Evolutionary conservation across 202 grass and related monocot genomes (phyloP), one percentile per base, ranked within the genome.

Genomic region (Carex arenaria): DNA sequence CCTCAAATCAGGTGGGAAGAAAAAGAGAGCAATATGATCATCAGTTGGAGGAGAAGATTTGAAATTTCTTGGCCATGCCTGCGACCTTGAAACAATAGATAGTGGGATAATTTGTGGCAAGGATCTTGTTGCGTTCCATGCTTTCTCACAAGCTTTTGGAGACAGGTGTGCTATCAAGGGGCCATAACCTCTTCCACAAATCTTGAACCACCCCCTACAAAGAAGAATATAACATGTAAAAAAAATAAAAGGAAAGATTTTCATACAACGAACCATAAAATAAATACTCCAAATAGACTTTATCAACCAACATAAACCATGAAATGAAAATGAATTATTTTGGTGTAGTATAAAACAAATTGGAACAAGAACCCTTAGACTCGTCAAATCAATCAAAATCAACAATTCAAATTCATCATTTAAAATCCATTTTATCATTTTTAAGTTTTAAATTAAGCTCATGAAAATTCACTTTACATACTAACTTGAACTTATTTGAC

Each of bases 131-230:
- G 83, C 43, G 20, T 93, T 88, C 51, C 66, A 80, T 61, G 89
- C 89, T 80, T 87, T 87, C 84, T 85, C 84, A 71, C 87, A 80
- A 84, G 89, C 82, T 93, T 87, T 88, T 65, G 70, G 91, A 45
- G 92, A 93, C 18, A 93, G 38, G 61, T 88, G 82, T 68, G 87
- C 92, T 88, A 53, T 76, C 68, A 97, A 71, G 20, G 89, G 80
- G 68, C 93, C 87, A 80, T 88, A 87, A 42, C 77, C 4, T 34
- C 67, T 63, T 40, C 45, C 22, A 34, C 84, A 63, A 54, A 91
- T 83, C 87, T 88, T 87, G 88, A 97, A 88, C 64, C 79, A 87
- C 75, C 94, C 94, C 82, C 94, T 94, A 64, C 42, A n/a, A 87
- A 82, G 85, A 86, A 80, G 70, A 83, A 79, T 67, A 72, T 81